Conservation (phyloP, 2,329 filamentous ascomycete genomes). For the Cercospora sp. region DNA sequence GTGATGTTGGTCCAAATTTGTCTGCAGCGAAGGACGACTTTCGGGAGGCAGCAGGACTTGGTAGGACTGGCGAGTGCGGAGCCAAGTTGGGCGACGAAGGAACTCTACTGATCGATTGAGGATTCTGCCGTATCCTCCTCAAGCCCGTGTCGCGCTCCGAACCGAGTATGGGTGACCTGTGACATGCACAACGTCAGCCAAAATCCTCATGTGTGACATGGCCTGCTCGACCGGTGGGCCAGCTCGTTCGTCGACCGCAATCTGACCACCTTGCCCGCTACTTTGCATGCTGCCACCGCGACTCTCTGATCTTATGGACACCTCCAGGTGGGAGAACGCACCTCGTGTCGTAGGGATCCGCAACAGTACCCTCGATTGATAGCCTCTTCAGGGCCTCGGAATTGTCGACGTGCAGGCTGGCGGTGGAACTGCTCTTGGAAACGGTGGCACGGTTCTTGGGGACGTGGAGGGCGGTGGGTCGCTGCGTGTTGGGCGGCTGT, state of each 20-base stretch:
- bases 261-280: neutral
- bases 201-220: conserved; percentile 10
- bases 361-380: conserved; percentile 70
- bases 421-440: conserved; percentile 35
- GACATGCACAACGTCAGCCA: conserved; percentile 18
- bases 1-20: conserved; percentile 67
- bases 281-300: neutral
- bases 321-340: conserved; percentile 47
- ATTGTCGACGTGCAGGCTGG: conserved; percentile 54
- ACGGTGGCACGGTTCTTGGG: conserved; percentile 54
- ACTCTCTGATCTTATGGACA: neutral
- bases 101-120: conserved; percentile 58
- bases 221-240: neutral
- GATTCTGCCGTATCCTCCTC: conserved; percentile 80
- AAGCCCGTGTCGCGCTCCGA: conserved; percentile 62
- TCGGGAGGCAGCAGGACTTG: conserved; percentile 63
- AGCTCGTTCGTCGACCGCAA: neutral
- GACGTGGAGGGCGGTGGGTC: conserved; percentile 36
- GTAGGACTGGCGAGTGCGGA: conserved; percentile 68
- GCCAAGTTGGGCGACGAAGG: conserved; percentile 68
- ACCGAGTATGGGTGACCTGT: conserved; percentile 75
- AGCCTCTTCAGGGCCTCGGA: conserved; percentile 60
- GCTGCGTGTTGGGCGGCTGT: conserved; percentile 17
- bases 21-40: conserved; percentile 52
- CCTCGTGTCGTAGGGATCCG: conserved; percentile 71